Conservation (phyloP, 169 alveolate species). For the Plasmodium berghei region DNA sequence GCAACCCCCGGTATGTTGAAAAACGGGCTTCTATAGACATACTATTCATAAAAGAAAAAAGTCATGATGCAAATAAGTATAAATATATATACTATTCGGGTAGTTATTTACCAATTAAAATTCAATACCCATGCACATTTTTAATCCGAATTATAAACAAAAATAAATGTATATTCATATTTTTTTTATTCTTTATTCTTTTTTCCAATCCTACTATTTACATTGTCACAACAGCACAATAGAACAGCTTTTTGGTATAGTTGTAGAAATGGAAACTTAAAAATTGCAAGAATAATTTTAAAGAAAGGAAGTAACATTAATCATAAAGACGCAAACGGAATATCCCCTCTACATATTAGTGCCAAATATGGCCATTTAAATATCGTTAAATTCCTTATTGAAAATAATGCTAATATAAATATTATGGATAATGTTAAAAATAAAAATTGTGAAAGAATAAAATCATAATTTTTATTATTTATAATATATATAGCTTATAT, state of each 20-base stretch:
- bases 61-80: no score
- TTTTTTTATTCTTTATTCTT: not conserved
- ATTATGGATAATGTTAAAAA: conserved; percentile 46
- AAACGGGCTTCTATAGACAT: no score
- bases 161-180: not conserved
- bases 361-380: conserved; percentile 51
- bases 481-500: not conserved
- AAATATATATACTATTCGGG: no score
- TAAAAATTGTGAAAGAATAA: not conserved
- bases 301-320: conserved; percentile 70
- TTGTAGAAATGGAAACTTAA: conserved; percentile 66
- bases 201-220: not conserved
- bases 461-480: not conserved
- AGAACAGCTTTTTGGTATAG: conserved; percentile 71
- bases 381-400: conserved; percentile 59
- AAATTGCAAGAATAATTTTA: conserved; percentile 65
- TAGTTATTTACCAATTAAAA: no score
- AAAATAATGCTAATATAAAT: conserved; percentile 51
- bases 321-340: conserved; percentile 65
- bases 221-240: conserved; percentile 14
- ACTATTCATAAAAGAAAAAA: no score
- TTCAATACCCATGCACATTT: no score
- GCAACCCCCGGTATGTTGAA: conserved; percentile 53
- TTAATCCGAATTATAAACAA: no score
- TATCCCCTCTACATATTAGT: conserved; percentile 69